phyloP scores from a whole-genome alignment of 768 basidiomycete genomes.

The Serendipita sp. region DNA sequence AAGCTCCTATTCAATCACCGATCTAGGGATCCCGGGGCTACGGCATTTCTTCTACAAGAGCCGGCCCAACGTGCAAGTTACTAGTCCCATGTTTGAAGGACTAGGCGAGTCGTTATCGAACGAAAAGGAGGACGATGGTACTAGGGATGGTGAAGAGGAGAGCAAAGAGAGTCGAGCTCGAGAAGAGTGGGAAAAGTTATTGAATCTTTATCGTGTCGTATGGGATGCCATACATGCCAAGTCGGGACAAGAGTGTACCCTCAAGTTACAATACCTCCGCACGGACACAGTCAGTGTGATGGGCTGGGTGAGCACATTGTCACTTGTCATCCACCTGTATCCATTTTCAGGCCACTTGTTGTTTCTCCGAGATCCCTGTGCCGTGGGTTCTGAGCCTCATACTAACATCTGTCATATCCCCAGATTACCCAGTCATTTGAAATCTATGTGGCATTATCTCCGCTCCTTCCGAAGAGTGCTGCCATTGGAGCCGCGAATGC shows the following conservation, averaged over 20 bases:
- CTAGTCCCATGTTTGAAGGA: slow-evolving; percentile 55
- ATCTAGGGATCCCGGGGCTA: slow-evolving; percentile 74
- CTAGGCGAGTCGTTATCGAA: slow-evolving; percentile 44
- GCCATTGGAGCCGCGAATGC: slow-evolving; percentile 78
- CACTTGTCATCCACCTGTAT: slow-evolving; percentile 6
- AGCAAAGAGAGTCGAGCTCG: background rate
- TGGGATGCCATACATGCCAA: slow-evolving; percentile 84
- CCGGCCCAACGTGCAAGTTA: slow-evolving; percentile 74
- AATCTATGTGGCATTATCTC: slow-evolving; percentile 69
- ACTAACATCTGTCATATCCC: background rate
- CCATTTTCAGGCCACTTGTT: background rate
- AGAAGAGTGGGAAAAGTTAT: slow-evolving; percentile 33
- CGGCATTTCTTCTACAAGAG: slow-evolving; percentile 95
- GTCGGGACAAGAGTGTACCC: slow-evolving; percentile 59
- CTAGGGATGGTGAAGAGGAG: background rate
- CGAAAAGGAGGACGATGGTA: slow-evolving; percentile 7
- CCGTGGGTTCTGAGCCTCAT: background rate
- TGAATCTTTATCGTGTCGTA: slow-evolving; percentile 73
- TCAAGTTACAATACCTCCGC: slow-evolving; percentile 76
- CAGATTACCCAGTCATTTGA: slow-evolving; percentile 92
- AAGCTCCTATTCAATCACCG: slow-evolving; percentile 51
- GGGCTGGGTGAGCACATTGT: slow-evolving; percentile 68
- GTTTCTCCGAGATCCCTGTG: background rate
- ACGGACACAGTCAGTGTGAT: slow-evolving; percentile 78
- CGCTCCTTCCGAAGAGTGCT: slow-evolving; percentile 72